A percentile compares a stretch with the other conserved stretches of the same genome.
Conservation (phyloP, 768 basidiomycete species). For the Calocera cornea region DNA sequence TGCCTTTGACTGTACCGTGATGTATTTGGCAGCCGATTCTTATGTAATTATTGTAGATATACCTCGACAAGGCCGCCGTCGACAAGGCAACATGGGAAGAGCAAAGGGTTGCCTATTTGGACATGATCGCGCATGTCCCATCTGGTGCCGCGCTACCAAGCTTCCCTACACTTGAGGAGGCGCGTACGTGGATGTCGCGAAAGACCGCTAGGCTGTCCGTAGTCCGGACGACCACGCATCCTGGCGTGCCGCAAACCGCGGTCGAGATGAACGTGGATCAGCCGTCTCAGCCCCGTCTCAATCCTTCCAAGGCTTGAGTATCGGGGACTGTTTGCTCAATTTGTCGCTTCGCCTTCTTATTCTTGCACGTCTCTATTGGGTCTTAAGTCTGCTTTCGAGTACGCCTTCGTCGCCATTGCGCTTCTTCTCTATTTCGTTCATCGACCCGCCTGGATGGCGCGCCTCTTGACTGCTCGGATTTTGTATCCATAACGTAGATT, state of each 20-base stretch:
- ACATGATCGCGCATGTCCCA: neutral
- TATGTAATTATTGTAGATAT: neutral
- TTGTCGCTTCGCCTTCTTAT: too few species aligned
- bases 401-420: too few species aligned
- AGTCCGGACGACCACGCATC: neutral
- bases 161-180: neutral
- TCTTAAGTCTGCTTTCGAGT: too few species aligned
- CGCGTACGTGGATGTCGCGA: neutral
- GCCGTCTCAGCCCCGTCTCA: neutral
- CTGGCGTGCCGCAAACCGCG: neutral
- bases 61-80: neutral
- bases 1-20: constrained; percentile 16
- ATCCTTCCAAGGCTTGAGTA: too few species aligned
- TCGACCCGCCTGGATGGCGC: too few species aligned
- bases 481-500: too few species aligned
- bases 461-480: too few species aligned
- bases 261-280: neutral
- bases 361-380: too few species aligned
- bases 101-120: neutral
- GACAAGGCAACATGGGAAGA: neutral
- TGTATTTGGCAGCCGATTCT: neutral
- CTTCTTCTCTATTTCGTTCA: too few species aligned
- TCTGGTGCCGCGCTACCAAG: neutral
- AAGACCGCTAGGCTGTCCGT: neutral
- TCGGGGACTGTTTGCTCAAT: too few species aligned